Conservation (phyloP, 1,284 basidiomycete genomes). For the Ustilago esculenta region DNA sequence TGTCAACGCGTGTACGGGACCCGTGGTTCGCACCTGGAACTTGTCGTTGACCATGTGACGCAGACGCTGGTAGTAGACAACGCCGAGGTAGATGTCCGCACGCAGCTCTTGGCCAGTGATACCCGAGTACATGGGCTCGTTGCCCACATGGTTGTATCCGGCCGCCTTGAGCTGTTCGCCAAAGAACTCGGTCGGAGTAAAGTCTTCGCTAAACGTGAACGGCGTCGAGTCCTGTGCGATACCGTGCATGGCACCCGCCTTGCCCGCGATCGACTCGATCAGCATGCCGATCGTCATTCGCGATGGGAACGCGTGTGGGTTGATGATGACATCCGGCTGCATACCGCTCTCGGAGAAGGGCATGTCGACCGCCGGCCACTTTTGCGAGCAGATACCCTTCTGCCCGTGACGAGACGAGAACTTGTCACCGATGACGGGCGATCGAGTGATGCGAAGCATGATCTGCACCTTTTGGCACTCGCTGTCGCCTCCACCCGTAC, state of each 20-base stretch:
- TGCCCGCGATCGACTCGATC: slow-evolving; percentile 98
- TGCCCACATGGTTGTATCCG: slow-evolving; percentile 98
- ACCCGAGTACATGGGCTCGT: slow-evolving; percentile 99
- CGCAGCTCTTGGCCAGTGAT: slow-evolving; percentile 98
- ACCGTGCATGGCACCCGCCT: slow-evolving; percentile 97
- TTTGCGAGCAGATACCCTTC: slow-evolving; percentile 99
- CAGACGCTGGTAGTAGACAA: slow-evolving; percentile 97
- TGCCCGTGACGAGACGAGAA: slow-evolving; percentile 99
- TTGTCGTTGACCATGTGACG: slow-evolving; percentile 99
- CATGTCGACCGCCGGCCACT: slow-evolving; percentile 98
- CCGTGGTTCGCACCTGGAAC: slow-evolving; percentile 98
- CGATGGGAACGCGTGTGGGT: slow-evolving; percentile 98
- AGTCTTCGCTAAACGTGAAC: slow-evolving; percentile 83
- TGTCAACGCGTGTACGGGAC: slow-evolving; percentile 93
- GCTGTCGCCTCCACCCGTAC: slow-evolving; percentile 73
- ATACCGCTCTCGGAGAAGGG: slow-evolving; percentile 98
- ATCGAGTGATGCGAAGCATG: slow-evolving; percentile 90
- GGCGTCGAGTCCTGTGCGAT: slow-evolving; percentile 96
- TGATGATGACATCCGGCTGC: slow-evolving; percentile 99
- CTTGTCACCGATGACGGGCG: slow-evolving; percentile 98
- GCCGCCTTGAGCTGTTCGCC: slow-evolving; percentile 91
- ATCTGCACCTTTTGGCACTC: slow-evolving; percentile 94
- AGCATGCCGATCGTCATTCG: slow-evolving; percentile 99
- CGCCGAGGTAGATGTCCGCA: slow-evolving; percentile 97
- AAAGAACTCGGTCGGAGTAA: slow-evolving; percentile 96